Base-by-base conservation (phyloP, 176 grass and related monocot genomes). In the barley (Hordeum vulgare) region DNA sequence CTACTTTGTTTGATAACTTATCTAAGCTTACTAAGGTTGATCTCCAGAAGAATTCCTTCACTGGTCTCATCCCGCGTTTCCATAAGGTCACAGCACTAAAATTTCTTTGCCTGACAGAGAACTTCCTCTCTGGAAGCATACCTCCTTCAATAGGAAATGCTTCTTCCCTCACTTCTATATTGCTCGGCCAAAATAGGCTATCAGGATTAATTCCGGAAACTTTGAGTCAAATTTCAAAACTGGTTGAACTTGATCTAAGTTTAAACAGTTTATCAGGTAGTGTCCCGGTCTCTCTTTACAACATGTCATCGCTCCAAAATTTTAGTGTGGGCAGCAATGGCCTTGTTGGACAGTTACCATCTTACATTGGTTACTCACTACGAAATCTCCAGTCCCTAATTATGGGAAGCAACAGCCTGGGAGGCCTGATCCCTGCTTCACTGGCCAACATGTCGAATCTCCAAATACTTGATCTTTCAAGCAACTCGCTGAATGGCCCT, bases 21-120 rank as follows among this genome's bases (percentile, higher is more conserved):
- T 37, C 84, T 10, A 61, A 21, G 1, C 75, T 85, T 61, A 49
- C 4, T 51, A n/a, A 4, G 20, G 28, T 85, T 57, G 75, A 62
- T 71, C 84, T 85, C 53, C 66, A 28, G 54, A 25, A 2, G 65
- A 85, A 85, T 60, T 71, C 36, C 25, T 79, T 85, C 8, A 51
- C 53, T 27, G 84, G 75, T 13, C 4, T 1, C 5, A 77, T 77
- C 1, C 45, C 85, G 15, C 2, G 31, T 56, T 86, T 86, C 0
- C 42, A 13, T 44, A 44, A 4, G 42, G 42, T 44, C 42, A 44
- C 42, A 44, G 0, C 18, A 0, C 68, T 87, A 0, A 25, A 59
- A 81, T 0, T 60, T 35, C 35, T 81, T 45, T 7, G 11, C 6
- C 27, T 79, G 8, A 36, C 25, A 13, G 44, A 31, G 0, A 15